Conservation (phyloP, 2,329 filamentous ascomycete genomes). For the Exophiala bonariae region DNA sequence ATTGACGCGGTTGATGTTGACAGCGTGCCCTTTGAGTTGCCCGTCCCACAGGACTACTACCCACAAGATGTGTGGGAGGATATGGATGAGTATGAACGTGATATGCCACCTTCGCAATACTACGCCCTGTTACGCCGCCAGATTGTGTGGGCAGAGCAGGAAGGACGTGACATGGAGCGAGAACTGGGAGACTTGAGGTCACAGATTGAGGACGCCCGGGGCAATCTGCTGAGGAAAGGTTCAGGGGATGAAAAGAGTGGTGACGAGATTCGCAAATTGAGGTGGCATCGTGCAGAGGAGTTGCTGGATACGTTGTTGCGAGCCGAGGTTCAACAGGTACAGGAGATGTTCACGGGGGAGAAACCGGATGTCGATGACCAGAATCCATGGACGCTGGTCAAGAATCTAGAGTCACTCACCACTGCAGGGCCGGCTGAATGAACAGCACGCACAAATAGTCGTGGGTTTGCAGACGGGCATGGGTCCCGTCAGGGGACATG, state of each 20-base stretch:
- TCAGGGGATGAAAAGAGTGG: constrained; percentile 23
- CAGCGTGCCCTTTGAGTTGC: constrained; percentile 35
- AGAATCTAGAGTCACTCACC: constrained; percentile 5
- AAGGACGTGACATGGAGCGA: constrained; percentile 37
- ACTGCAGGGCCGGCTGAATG: neutral
- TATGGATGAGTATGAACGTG: constrained; percentile 45
- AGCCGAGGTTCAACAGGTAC: constrained; percentile 15
- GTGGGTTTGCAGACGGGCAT: too few species aligned
- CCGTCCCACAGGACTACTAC: constrained; percentile 28
- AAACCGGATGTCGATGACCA: constrained; percentile 6
- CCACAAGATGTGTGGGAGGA: constrained; percentile 40
- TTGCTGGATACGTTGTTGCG: constrained; percentile 22
- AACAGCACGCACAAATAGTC: too few species aligned
- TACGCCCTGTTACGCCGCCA: constrained; percentile 48
- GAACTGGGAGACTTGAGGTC: constrained; percentile 30
- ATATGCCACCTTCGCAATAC: constrained; percentile 42
- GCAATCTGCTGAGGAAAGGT: constrained; percentile 18
- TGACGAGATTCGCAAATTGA: constrained; percentile 23
- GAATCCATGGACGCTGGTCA: constrained; percentile 17
- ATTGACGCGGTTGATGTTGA: constrained; percentile 35
- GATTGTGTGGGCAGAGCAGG: constrained; percentile 49
- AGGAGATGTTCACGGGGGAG: constrained; percentile 18
- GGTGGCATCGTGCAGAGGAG: constrained; percentile 24
- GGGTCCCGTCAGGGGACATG: too few species aligned
- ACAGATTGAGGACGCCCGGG: constrained; percentile 23